These are phyloP conservation scores for Tetrapisispora iriomotensis DNA, from an alignment of 805 yeast genomes.

Conservation along the genomic window DNA sequence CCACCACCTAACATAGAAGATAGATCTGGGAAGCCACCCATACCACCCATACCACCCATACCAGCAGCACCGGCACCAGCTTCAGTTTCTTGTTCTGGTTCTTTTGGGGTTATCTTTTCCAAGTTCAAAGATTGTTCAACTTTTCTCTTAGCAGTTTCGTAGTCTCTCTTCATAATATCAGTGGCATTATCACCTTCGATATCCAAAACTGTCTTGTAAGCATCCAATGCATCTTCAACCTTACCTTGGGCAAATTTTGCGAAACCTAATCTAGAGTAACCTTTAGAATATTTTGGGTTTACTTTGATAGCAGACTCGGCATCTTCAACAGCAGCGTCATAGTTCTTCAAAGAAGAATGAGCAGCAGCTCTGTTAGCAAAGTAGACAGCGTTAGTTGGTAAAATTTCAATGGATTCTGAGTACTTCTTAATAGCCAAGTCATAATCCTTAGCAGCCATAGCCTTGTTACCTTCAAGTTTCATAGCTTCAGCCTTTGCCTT, in stretches of 20 bases:
- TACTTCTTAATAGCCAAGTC: constrained; percentile 65
- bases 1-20: constrained; percentile 62
- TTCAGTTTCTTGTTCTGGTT: constrained; percentile 12
- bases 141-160: constrained; percentile 84
- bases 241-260: constrained; percentile 95
- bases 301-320: constrained; percentile 72
- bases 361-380: constrained; percentile 96
- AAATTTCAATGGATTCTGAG: constrained; percentile 64
- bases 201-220: constrained; percentile 80
- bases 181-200: constrained; percentile 78
- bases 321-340: constrained; percentile 70
- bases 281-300: constrained; percentile 79
- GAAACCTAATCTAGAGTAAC: constrained; percentile 88
- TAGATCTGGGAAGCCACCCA: constrained; percentile 64
- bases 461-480: constrained; percentile 82
- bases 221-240: constrained; percentile 78
- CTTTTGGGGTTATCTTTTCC: constrained; percentile 18
- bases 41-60: constrained; percentile 20
- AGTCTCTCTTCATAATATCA: constrained; percentile 87
- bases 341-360: constrained; percentile 65
- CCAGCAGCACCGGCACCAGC: constrained; percentile 23
- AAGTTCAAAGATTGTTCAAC: constrained; percentile 60
- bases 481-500: constrained; percentile 71
- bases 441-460: constrained; percentile 71
- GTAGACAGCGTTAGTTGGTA: constrained; percentile 71